Evolutionary conservation across 2,329 filamentous ascomycete species (phyloP).

Genomic region (Colletotrichum acutatum): DNA sequence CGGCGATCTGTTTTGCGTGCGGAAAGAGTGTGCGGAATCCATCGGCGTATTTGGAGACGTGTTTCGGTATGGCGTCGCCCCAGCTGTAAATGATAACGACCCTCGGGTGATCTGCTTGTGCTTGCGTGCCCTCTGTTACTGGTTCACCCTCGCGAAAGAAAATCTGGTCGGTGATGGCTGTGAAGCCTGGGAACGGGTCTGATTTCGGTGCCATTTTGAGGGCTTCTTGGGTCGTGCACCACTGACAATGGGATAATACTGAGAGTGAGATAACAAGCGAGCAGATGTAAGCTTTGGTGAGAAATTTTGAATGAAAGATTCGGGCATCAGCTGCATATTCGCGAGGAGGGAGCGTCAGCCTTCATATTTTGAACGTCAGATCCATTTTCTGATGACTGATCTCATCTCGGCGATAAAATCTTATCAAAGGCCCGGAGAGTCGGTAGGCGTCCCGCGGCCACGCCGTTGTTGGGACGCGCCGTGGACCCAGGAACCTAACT

Average conservation of each 20-base stretch:
- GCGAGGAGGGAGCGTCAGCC: neutral
- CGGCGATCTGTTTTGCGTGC: constrained; percentile 59
- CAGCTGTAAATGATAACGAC: constrained; percentile 66
- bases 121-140: constrained; percentile 32
- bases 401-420: neutral
- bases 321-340: neutral
- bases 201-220: constrained; percentile 26
- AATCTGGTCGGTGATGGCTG: constrained; percentile 57
- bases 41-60: constrained; percentile 66
- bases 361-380: neutral
- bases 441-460: neutral
- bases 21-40: constrained; percentile 64
- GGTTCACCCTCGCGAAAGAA: constrained; percentile 53
- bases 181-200: constrained; percentile 55
- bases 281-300: neutral
- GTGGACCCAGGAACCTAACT: neutral
- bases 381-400: neutral
- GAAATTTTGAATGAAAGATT: neutral
- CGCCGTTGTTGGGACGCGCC: neutral
- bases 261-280: neutral
- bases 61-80: constrained; percentile 65
- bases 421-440: neutral
- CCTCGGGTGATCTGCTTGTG: constrained; percentile 48
- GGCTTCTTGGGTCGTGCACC: neutral
- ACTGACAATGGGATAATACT: neutral